Percentiles rank a stretch among this genome's conserved stretches.
Evolutionary conservation across 352 stramenopile species (phyloP).

Genomic region (Pythium aquatile): DNA sequence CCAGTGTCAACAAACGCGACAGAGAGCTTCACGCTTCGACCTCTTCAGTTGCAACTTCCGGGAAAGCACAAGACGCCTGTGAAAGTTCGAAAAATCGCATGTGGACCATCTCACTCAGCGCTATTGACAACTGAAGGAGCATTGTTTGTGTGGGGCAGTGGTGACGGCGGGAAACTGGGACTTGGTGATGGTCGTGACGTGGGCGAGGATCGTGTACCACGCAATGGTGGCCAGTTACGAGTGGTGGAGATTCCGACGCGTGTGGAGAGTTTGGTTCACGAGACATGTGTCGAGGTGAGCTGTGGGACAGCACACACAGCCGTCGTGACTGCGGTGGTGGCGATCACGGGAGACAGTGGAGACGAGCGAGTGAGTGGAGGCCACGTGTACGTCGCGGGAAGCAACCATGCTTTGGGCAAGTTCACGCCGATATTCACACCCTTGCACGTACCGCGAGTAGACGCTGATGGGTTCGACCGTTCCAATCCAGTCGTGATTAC

Average conservation of each 20-base stretch:
- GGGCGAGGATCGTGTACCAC: slow-evolving; percentile 59
- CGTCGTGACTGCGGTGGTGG: slow-evolving; percentile 37
- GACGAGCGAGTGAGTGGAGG: slow-evolving; percentile 30
- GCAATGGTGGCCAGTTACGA: slow-evolving; percentile 46
- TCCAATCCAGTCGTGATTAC: slow-evolving; percentile 24
- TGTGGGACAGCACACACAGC: slow-evolving; percentile 66
- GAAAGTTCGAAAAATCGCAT: slow-evolving; percentile 62
- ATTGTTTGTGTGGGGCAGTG: slow-evolving; percentile 74
- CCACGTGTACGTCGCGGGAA: slow-evolving; percentile 59
- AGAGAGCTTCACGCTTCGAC: slow-evolving; percentile 68
- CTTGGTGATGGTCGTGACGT: slow-evolving; percentile 62
- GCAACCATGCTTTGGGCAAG: slow-evolving; percentile 57
- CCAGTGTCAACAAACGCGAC: slow-evolving; percentile 24
- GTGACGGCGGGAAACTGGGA: slow-evolving; percentile 67
- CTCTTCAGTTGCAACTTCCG: slow-evolving; percentile 40
- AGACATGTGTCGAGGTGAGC: slow-evolving; percentile 65
- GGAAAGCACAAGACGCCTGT: slow-evolving; percentile 11
- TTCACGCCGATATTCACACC: slow-evolving; percentile 58
- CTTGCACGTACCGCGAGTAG: slow-evolving; percentile 22
- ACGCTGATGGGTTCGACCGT: background rate
- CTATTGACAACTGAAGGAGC: slow-evolving; percentile 51
- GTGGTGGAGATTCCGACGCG: slow-evolving; percentile 41
- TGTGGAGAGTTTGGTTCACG: slow-evolving; percentile 35
- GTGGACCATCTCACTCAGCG: slow-evolving; percentile 74
- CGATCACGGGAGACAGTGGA: background rate